A percentile compares a stretch with the other conserved stretches of the same genome.
These are phyloP conservation scores for Syzygium aromaticum DNA, from an alignment of 345 rosid species.

Conservation along the genomic window DNA sequence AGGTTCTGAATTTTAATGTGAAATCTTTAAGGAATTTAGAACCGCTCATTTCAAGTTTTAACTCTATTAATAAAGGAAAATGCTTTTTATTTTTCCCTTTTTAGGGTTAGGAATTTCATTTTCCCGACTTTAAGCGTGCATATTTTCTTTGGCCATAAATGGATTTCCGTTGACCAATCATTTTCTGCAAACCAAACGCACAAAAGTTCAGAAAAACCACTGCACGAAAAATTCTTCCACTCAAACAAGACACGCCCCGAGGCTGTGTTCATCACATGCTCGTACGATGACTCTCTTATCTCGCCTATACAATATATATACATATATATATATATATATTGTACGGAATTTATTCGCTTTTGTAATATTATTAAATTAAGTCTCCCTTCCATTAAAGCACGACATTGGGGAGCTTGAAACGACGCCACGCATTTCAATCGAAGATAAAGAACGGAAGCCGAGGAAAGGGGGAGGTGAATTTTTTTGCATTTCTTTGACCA, in stretches of 20 bases:
- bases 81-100: not conserved
- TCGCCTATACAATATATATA: not conserved
- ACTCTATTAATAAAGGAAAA: not conserved
- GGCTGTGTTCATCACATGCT: not conserved
- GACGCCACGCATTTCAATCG: not conserved
- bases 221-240: not conserved
- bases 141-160: not conserved
- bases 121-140: not conserved
- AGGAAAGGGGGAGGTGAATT: conserved; percentile 23
- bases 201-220: not conserved
- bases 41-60: no score
- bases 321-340: not conserved
- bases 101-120: not conserved
- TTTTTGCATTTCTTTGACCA: not conserved
- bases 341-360: not conserved
- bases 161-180: not conserved
- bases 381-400: not conserved
- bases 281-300: not conserved
- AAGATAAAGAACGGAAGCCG: conserved; percentile 29
- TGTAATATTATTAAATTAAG: not conserved
- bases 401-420: not conserved
- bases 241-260: not conserved
- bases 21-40: no score
- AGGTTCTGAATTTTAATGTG: no score
- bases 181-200: not conserved